These are phyloP conservation scores for Neonectria sp. DNA, from an alignment of 2,329 filamentous ascomycete species.

Conservation along the genomic window DNA sequence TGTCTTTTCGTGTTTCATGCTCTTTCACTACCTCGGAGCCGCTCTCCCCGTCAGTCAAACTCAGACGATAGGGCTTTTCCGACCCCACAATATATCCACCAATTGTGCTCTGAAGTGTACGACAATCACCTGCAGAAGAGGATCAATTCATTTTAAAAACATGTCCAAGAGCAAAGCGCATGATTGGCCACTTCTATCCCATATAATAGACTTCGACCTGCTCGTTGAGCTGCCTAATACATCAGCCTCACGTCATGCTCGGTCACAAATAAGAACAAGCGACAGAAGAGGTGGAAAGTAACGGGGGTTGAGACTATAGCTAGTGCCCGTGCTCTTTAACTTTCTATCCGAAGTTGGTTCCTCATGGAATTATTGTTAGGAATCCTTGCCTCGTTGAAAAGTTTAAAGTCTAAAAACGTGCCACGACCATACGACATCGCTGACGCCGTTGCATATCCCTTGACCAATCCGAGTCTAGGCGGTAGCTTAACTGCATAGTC, in stretches of 20 bases:
- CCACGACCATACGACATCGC: not conserved
- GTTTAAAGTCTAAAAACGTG: not conserved
- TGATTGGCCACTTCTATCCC: not conserved
- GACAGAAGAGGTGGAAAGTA: not conserved
- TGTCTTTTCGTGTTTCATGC: not conserved
- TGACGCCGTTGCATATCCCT: not conserved
- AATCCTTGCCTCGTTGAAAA: not conserved
- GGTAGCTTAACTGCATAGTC: not conserved
- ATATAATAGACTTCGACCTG: not conserved
- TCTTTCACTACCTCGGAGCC: not conserved
- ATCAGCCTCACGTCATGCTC: not conserved
- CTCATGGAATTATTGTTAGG: not conserved
- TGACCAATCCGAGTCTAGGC: not conserved
- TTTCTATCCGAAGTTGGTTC: not conserved
- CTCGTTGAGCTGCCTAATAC: not conserved
- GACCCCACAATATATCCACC: constrained; percentile 11
- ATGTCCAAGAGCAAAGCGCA: not conserved
- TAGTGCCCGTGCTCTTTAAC: not conserved
- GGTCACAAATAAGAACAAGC: not conserved
- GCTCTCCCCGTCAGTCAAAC: not conserved
- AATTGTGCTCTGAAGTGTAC: constrained; percentile 1
- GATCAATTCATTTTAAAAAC: not conserved
- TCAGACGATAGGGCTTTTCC: not conserved
- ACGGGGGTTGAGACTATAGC: not conserved
- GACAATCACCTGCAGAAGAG: not conserved